Conservation (phyloP, 1,139 yeast species). For the Lipomyces yarrowii region DNA sequence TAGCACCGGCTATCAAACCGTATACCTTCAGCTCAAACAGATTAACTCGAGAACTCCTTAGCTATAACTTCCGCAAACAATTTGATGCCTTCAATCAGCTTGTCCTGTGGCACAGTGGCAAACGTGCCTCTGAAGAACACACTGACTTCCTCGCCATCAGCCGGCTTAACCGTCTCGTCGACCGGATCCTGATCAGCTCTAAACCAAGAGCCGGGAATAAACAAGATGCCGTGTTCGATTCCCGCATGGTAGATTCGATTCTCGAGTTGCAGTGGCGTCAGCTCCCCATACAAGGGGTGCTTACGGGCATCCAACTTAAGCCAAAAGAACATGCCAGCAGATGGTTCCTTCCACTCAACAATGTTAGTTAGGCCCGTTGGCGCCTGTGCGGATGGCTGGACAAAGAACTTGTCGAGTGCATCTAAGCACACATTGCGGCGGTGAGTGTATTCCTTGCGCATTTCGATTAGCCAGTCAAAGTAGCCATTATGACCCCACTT, state of each 20-base stretch:
- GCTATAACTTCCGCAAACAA: slow-evolving; percentile 63
- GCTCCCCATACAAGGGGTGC: slow-evolving; percentile 66
- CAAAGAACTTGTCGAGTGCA: slow-evolving; percentile 62
- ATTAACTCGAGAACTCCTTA: slow-evolving; percentile 38
- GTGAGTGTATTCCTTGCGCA: slow-evolving; percentile 77
- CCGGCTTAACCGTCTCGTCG: slow-evolving; percentile 17
- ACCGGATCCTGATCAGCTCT: slow-evolving; percentile 26
- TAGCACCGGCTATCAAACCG: background rate
- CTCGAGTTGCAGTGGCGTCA: slow-evolving; percentile 67
- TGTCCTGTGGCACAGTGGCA: slow-evolving; percentile 75
- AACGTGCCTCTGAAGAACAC: slow-evolving; percentile 89
- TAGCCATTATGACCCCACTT: slow-evolving; percentile 79
- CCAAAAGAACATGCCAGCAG: slow-evolving; percentile 94
- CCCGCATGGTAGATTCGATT: slow-evolving; percentile 63
- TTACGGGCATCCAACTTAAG: slow-evolving; percentile 71
- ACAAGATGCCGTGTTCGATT: slow-evolving; percentile 64
- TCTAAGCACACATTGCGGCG: slow-evolving; percentile 80
- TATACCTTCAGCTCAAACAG: background rate
- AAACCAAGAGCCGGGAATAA: slow-evolving; percentile 95
- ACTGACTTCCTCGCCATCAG: slow-evolving; percentile 41
- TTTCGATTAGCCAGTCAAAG: slow-evolving; percentile 84
- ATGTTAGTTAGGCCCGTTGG: slow-evolving; percentile 44
- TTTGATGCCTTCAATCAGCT: slow-evolving; percentile 60
- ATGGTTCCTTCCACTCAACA: slow-evolving; percentile 66
- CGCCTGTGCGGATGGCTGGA: slow-evolving; percentile 41